Conservation (phyloP, 1,284 basidiomycete genomes). For the Lentinus polychrous region DNA sequence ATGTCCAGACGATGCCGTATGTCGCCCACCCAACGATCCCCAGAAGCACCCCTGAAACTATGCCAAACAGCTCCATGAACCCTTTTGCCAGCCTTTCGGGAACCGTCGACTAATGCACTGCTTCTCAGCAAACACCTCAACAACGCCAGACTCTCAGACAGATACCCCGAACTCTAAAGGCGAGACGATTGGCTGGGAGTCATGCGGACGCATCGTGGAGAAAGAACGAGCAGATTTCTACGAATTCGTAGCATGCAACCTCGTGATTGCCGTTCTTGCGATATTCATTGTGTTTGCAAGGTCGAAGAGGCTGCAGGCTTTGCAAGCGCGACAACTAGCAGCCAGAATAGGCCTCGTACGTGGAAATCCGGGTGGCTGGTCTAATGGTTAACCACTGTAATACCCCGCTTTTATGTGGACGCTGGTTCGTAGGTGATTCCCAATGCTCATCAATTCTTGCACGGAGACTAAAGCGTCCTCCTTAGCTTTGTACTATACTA, state of each 20-base stretch:
- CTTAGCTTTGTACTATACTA: no score
- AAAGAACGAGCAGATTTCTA: slow-evolving; percentile 80
- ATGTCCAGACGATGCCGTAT: slow-evolving; percentile 73
- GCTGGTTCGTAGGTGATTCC: no score
- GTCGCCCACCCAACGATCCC: slow-evolving; percentile 22
- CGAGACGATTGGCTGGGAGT: slow-evolving; percentile 82
- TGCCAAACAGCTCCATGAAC: slow-evolving; percentile 64
- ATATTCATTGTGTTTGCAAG: slow-evolving; percentile 61
- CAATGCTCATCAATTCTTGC: no score
- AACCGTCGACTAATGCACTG: slow-evolving; percentile 85
- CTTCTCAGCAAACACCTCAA: slow-evolving; percentile 32
- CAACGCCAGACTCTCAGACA: slow-evolving; percentile 8
- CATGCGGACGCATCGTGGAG: slow-evolving; percentile 77
- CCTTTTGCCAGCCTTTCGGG: slow-evolving; percentile 88
- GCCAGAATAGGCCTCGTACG: slow-evolving; percentile 69
- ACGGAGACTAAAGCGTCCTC: no score
- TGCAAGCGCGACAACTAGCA: slow-evolving; percentile 76
- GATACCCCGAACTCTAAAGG: slow-evolving; percentile 31
- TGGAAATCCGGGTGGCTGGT: slow-evolving; percentile 4
- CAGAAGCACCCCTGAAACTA: not conserved
- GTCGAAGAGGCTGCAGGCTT: slow-evolving; percentile 57
- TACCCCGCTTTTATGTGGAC: no score
- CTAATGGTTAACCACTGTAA: not conserved
- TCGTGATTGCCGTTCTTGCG: slow-evolving; percentile 62
- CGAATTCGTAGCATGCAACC: slow-evolving; percentile 81